Percentiles rank a stretch among this genome's conserved stretches.
These are phyloP conservation scores for Pinus albicaulis DNA, from an alignment of 75 land plant genomes.

Conservation along the genomic window DNA sequence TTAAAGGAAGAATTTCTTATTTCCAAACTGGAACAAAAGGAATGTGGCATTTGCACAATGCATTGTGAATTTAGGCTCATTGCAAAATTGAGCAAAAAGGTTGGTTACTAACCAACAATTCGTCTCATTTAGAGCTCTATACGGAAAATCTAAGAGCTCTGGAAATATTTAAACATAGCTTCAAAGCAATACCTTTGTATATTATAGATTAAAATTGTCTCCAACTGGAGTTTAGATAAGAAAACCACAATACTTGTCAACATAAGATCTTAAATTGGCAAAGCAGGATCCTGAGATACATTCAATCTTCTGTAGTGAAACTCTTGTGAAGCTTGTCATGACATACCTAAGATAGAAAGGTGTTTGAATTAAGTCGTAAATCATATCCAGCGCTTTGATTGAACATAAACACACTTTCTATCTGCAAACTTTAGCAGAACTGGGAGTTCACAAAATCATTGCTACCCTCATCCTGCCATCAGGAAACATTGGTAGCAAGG, in stretches of 20 bases:
- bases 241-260: neutral
- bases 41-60: too few species aligned
- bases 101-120: neutral
- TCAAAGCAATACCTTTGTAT: neutral
- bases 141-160: neutral
- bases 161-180: neutral
- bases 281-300: neutral
- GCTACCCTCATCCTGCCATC: neutral
- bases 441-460: neutral
- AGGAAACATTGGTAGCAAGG: neutral
- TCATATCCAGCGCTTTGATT: neutral
- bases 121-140: neutral
- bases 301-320: neutral
- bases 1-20: too few species aligned
- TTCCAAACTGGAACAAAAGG: too few species aligned
- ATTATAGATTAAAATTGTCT: neutral
- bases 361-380: neutral
- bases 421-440: neutral
- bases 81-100: neutral
- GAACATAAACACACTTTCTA: neutral
- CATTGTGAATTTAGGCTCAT: too few species aligned
- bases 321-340: neutral
- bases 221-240: neutral
- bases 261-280: neutral
- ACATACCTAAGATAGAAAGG: neutral